Evolutionary conservation across 208 protist species (phyloP), one percentile per base, ranked within the genome.

Genomic region (Plasmodiophora brassicae): DNA sequence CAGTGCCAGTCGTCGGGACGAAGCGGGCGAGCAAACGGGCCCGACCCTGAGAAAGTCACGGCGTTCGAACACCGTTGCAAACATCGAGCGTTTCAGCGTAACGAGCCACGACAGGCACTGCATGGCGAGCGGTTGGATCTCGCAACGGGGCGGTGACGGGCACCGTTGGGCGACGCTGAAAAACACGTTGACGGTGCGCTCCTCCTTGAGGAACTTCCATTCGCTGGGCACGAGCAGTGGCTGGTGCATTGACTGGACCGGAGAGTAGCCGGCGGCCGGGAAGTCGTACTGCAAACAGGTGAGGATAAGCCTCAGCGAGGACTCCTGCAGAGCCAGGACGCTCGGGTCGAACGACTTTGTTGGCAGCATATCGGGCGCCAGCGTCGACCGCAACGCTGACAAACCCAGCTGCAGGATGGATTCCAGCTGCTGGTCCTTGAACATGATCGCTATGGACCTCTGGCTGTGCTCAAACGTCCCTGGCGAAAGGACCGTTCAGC

Each of bases 341-440:
- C 32, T 44, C 20, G 14, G 65, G 41, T 78, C 65, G n/a, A 78
- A 78, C 41, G 65, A 5, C 65, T 78, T 78, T 25, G 50, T 28
- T 57, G 50, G 14, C 50, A 57, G 25, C n/a, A 36, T 5, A 36
- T 78, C 65, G 41, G 65, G n/a, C 32, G 65, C n/a, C 14, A 78
- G 20, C 20, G 65, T 78, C 14, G 14, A 38, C n/a, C 41, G 65
- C 65, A 78, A 78, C 5, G 65, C 65, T 36, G 65, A 78, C 41
- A 78, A 78, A 14, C 65, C 65, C 5, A 78, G 65, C n/a, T 78
- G 65, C 65, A 78, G n/a, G 20, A 78, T 78, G 32, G 32, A 32
- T 32, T 78, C 65, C 14, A 78, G n/a, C 65, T 78, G 65, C 41
- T 78, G 65, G 14, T 78, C 65, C n/a, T 78, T 78, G 65, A 78